Evolutionary conservation across 2,329 filamentous ascomycete species (phyloP).

Genomic region (Calonectria naviculata): DNA sequence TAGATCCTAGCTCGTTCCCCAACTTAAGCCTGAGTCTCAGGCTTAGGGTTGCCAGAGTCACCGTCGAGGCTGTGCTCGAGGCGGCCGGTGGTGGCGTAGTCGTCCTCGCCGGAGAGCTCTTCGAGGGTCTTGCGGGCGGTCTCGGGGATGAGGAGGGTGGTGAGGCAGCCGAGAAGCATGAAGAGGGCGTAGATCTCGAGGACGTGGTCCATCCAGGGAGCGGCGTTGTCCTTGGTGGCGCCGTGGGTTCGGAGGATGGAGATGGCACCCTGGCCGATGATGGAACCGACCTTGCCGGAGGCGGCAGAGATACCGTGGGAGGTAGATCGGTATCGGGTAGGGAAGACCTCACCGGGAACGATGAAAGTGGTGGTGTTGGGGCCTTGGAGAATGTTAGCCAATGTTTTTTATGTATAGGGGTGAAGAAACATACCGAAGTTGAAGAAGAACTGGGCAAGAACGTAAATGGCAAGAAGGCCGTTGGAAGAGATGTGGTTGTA

Average conservation of each 20-base stretch:
- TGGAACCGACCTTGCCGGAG: slow-evolving; percentile 65
- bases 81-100: slow-evolving; percentile 37
- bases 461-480: slow-evolving; percentile 66
- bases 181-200: slow-evolving; percentile 81
- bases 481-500: slow-evolving; percentile 64
- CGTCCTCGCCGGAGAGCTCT: slow-evolving; percentile 59
- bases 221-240: slow-evolving; percentile 49
- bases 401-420: too few relatives aligned
- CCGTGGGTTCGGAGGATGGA: slow-evolving; percentile 62
- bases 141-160: slow-evolving; percentile 77
- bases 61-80: slow-evolving; percentile 14
- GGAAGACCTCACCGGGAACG: slow-evolving; percentile 67
- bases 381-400: slow-evolving; percentile 37
- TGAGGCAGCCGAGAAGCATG: slow-evolving; percentile 79
- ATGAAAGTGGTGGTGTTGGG: slow-evolving; percentile 69
- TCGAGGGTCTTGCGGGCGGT: slow-evolving; percentile 81
- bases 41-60: slow-evolving; percentile 27
- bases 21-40: slow-evolving; percentile 27
- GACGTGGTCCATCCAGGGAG: slow-evolving; percentile 81
- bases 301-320: slow-evolving; percentile 69
- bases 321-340: slow-evolving; percentile 66
- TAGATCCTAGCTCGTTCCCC: background rate
- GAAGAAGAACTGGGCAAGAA: slow-evolving; percentile 69
- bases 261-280: slow-evolving; percentile 68
- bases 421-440: slow-evolving; percentile 56